phyloP scores from a whole-genome alignment of 2,329 filamentous ascomycete genomes.

The Rhinocladiella similis region DNA sequence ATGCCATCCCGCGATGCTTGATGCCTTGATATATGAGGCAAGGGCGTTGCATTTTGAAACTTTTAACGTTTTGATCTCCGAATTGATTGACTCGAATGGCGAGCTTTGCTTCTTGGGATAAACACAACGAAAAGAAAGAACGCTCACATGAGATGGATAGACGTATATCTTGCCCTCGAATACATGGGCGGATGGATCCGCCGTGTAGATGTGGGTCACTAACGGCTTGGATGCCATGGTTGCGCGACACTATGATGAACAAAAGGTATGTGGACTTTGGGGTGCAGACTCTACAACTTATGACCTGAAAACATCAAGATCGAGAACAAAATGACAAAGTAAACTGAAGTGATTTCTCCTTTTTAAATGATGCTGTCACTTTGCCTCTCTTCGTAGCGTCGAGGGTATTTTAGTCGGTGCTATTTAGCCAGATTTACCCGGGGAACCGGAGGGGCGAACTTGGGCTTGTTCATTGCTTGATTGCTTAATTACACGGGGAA shows the following conservation, averaged over 20 bases:
- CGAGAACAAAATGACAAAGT: not conserved
- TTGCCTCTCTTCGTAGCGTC: not conserved
- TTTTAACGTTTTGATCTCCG: too few species aligned
- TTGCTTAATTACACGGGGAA: too few species aligned
- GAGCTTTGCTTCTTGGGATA: not conserved
- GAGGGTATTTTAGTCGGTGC: slow-evolving; percentile 1
- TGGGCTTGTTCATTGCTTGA: too few species aligned
- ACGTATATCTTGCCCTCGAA: slow-evolving; percentile 75
- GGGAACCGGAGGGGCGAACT: not conserved
- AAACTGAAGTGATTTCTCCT: not conserved
- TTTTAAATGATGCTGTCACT: not conserved
- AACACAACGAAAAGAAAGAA: not conserved
- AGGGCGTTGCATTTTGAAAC: too few species aligned
- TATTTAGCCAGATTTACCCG: slow-evolving; percentile 26
- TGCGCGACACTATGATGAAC: not conserved
- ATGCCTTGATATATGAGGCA: too few species aligned
- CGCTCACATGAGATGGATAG: slow-evolving; percentile 61
- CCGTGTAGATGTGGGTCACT: slow-evolving; percentile 74
- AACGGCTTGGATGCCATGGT: slow-evolving; percentile 51
- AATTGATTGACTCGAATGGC: too few species aligned
- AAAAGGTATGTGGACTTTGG: not conserved
- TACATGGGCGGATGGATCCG: slow-evolving; percentile 77
- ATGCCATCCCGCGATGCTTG: too few species aligned
- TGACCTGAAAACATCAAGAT: not conserved
- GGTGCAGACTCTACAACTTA: not conserved